Base-by-base conservation (phyloP, 1,284 basidiomycete species). In the Ustilago nuda region DNA sequence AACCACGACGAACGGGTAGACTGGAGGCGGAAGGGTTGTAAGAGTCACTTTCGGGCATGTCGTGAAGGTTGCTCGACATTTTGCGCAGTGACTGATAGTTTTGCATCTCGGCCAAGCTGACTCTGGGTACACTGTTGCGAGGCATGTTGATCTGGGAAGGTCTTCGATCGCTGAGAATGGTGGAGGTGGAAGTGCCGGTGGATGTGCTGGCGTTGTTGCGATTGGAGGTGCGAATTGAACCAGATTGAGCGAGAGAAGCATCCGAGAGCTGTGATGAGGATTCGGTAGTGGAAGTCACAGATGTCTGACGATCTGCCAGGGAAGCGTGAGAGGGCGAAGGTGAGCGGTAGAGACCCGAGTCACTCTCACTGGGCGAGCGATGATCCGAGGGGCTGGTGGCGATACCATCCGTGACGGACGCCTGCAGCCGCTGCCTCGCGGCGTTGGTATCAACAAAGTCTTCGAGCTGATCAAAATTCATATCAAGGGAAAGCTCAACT, bases 401-500 rank as follows among this genome's bases (percentile, higher is more conserved):
- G 33, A 55, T 30, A 17, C 64, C 51, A 13, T 81, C 80, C 39
- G 69, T 53, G 36, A 62, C 61, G 17, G 73, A 76, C 17, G 68
- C 73, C 12, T 71, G 64, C 2, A 76, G 65, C 32, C 73, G 64
- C 46, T 76, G 73, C n/a, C 80, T 74, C 3, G 63, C 66, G 1
- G 70, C 62, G n/a, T 66, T 73, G 50, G 72, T 86, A 85, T 94
- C 89, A 75, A 96, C 88, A 83, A 96, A 93, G 35, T 92, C 94
- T 55, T 93, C 92, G 89, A 97, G 93, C 66, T 91, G 88, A 36
- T 92, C 89, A 48, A 95, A 87, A 76, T 95, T 91, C 56, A 91
- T 92, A 86, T 95, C 93, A 43, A 94, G 89, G 23, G 87, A 77
- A 5, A 77, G 61, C 33, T 76, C 77, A 39, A 75, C 73, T 59